These are phyloP conservation scores for Phytophthora crassamura DNA, from an alignment of 352 stramenopile species.

Conservation along the genomic window DNA sequence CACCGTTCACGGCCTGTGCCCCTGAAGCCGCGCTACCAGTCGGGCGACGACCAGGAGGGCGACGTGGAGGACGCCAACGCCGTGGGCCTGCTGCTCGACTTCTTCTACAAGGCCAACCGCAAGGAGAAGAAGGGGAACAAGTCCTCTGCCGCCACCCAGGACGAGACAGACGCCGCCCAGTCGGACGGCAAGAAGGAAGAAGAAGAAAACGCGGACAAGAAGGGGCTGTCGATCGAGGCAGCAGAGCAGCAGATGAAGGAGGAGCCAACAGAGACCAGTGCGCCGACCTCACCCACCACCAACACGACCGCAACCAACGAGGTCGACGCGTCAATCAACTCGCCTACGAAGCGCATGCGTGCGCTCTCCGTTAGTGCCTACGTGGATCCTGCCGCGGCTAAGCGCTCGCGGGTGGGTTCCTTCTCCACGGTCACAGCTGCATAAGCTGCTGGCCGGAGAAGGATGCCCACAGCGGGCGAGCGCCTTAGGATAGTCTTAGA, in stretches of 20 bases:
- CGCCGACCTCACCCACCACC: conserved; percentile 20
- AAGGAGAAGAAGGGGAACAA: conserved; percentile 50
- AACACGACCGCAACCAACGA: conserved; percentile 26
- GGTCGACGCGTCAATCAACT: conserved; percentile 57
- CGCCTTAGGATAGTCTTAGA: conserved; percentile 44
- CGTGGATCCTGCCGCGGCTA: conserved; percentile 54
- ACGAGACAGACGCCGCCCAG: conserved; percentile 5
- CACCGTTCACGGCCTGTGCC: conserved; percentile 30
- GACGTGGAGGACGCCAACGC: conserved; percentile 70
- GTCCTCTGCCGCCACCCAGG: not conserved
- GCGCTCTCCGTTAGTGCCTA: conserved; percentile 72
- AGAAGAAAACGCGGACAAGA: conserved; percentile 3
- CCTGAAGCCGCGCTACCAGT: conserved; percentile 36
- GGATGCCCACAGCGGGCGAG: not conserved
- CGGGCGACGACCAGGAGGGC: conserved; percentile 28
- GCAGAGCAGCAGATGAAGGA: conserved; percentile 41
- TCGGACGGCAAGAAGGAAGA: conserved; percentile 11
- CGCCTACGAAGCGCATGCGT: conserved; percentile 80
- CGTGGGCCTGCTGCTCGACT: conserved; percentile 75
- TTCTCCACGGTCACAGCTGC: conserved; percentile 54
- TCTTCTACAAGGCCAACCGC: conserved; percentile 85
- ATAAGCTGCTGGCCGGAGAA: conserved; percentile 17
- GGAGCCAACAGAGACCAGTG: conserved; percentile 30
- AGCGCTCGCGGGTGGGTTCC: conserved; percentile 72
- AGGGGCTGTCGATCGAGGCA: not conserved